Conservation (phyloP, 108 stramenopile species). For the Asterionellopsis glacialis region DNA sequence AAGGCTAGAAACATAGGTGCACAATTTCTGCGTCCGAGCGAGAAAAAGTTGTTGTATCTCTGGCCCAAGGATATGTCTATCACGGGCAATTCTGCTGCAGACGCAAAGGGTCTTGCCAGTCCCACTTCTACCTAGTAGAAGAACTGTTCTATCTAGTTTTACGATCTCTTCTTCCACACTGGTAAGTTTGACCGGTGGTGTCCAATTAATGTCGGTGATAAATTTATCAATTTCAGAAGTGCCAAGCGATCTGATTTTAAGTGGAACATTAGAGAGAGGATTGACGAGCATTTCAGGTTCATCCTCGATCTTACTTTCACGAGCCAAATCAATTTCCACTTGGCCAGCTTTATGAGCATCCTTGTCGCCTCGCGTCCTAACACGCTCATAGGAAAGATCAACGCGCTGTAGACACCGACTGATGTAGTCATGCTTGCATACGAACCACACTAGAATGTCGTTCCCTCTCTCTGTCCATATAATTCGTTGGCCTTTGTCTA, state of each 20-base stretch:
- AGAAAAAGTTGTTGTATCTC: slow-evolving; percentile 34
- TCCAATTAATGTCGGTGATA: slow-evolving; percentile 14
- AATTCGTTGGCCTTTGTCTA: slow-evolving; percentile 48
- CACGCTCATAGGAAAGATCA: too few relatives aligned
- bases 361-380: too few relatives aligned
- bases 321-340: too few relatives aligned
- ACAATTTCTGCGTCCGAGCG: slow-evolving; percentile 36
- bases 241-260: neutral
- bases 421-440: slow-evolving; percentile 44
- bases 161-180: slow-evolving; percentile 40
- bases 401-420: slow-evolving; percentile 13
- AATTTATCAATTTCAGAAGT: neutral
- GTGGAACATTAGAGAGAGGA: slow-evolving; percentile 9
- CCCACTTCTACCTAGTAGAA: slow-evolving; percentile 45
- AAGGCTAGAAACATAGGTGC: slow-evolving; percentile 31
- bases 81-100: slow-evolving; percentile 43
- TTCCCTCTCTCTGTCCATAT: slow-evolving; percentile 35
- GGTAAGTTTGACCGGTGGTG: slow-evolving; percentile 39
- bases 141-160: slow-evolving; percentile 38
- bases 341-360: too few relatives aligned
- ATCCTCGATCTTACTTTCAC: too few relatives aligned
- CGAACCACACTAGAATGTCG: slow-evolving; percentile 28
- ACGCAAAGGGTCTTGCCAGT: slow-evolving; percentile 58
- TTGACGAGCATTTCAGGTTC: slow-evolving; percentile 3
- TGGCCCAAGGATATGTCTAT: slow-evolving; percentile 16